Conservation (phyloP, 1,284 basidiomycete species). For the Puccinia horiana region DNA sequence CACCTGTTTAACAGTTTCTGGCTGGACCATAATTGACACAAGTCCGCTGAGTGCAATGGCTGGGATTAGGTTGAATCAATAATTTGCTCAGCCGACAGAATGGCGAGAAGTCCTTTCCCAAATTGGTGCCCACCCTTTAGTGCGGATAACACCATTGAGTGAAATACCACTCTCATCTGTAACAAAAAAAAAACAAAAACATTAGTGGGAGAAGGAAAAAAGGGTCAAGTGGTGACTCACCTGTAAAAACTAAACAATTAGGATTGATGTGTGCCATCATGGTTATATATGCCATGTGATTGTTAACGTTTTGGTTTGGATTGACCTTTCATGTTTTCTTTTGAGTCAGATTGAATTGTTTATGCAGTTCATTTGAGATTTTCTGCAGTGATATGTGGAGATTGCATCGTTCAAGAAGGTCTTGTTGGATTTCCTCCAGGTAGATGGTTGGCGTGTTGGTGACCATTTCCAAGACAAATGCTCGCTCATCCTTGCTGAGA, state of each 20-base stretch:
- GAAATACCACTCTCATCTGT: no score
- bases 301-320: background rate
- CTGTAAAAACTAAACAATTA: slow-evolving; percentile 1
- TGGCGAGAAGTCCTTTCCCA: background rate
- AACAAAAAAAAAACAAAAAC: background rate
- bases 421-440: background rate
- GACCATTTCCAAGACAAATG: no score
- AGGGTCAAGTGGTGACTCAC: background rate
- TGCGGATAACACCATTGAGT: background rate
- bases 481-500: no score
- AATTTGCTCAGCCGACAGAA: background rate
- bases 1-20: background rate
- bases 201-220: background rate
- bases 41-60: background rate
- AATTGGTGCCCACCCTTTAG: slow-evolving; percentile 1
- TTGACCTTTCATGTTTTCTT: background rate
- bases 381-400: background rate
- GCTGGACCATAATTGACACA: background rate
- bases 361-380: background rate
- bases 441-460: slow-evolving; percentile 6
- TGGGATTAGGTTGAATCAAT: slow-evolving; percentile 18
- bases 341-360: background rate
- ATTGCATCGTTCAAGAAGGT: background rate
- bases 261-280: background rate
- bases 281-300: no score